Percentiles rank a stretch among this genome's conserved stretches.
These are phyloP conservation scores for Trapa incisa DNA, from an alignment of 345 rosid species.

Conservation along the genomic window DNA sequence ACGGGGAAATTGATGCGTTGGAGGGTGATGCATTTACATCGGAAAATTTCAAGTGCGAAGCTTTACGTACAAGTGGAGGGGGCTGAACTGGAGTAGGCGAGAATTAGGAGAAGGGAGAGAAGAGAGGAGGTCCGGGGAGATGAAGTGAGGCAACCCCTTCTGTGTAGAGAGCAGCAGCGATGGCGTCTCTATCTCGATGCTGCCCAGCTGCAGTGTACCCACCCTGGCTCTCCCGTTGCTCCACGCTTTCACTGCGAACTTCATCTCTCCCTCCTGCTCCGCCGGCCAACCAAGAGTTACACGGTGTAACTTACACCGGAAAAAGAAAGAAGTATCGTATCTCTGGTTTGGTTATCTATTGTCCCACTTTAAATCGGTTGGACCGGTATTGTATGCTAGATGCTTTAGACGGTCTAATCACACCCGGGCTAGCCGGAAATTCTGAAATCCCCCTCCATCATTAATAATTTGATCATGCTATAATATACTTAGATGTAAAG, in stretches of 20 bases:
- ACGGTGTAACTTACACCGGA: too few species aligned
- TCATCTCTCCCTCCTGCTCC: background rate
- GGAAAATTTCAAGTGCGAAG: background rate
- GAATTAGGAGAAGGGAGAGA: constrained; percentile 53
- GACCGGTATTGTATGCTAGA: too few species aligned
- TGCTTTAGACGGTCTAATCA: too few species aligned
- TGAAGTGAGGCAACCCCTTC: constrained; percentile 52
- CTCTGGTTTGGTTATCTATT: too few species aligned
- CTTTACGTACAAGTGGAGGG: constrained; percentile 59
- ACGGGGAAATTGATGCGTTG: too few species aligned
- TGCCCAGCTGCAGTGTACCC: constrained; percentile 36
- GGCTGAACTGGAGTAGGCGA: constrained; percentile 51
- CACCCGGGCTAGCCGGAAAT: too few species aligned
- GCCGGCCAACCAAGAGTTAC: background rate
- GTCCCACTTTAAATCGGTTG: too few species aligned
- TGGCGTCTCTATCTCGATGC: constrained; percentile 46
- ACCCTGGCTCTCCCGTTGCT: constrained; percentile 39
- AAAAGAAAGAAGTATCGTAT: too few species aligned
- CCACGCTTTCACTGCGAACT: constrained; percentile 35
- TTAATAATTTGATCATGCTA: too few species aligned
- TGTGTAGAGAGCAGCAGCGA: constrained; percentile 58
- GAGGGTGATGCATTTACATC: too few species aligned
- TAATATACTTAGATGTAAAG: too few species aligned
- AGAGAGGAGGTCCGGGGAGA: constrained; percentile 63
- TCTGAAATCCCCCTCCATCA: too few species aligned